phyloP scores from a whole-genome alignment of 805 yeast genomes.

The Lachancea kluyveri region DNA sequence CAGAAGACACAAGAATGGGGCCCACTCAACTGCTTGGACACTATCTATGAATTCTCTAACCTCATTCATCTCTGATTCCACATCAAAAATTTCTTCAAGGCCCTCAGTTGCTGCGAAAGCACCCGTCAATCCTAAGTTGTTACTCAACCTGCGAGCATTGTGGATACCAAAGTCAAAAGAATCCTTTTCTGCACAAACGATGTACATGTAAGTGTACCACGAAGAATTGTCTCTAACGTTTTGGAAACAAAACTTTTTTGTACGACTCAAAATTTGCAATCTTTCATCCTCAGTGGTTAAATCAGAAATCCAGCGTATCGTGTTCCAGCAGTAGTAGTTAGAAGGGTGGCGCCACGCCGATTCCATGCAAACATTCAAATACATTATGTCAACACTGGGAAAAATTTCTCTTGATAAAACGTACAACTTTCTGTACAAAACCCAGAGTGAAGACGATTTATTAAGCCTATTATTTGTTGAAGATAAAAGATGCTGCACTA shows the following conservation, averaged over 20 bases:
- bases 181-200: neutral
- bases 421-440: constrained; percentile 27
- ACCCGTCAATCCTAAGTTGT: no score
- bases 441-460: constrained; percentile 37
- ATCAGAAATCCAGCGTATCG: constrained; percentile 30
- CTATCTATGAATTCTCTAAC: constrained; percentile 13
- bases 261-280: constrained; percentile 7
- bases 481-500: constrained; percentile 23
- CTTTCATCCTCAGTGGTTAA: constrained; percentile 11
- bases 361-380: constrained; percentile 13
- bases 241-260: constrained; percentile 22
- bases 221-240: constrained; percentile 31
- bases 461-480: constrained; percentile 32
- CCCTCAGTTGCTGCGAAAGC: no score
- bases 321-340: constrained; percentile 37
- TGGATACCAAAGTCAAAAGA: neutral
- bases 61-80: constrained; percentile 1
- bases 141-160: no score
- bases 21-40: constrained; percentile 17
- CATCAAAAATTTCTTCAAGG: no score
- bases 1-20: constrained; percentile 23
- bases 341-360: constrained; percentile 31
- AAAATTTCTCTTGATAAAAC: constrained; percentile 6
- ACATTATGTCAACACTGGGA: constrained; percentile 7
- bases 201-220: constrained; percentile 27